phyloP scores from a whole-genome alignment of 1,284 basidiomycete species.

The Boletus mariae region DNA sequence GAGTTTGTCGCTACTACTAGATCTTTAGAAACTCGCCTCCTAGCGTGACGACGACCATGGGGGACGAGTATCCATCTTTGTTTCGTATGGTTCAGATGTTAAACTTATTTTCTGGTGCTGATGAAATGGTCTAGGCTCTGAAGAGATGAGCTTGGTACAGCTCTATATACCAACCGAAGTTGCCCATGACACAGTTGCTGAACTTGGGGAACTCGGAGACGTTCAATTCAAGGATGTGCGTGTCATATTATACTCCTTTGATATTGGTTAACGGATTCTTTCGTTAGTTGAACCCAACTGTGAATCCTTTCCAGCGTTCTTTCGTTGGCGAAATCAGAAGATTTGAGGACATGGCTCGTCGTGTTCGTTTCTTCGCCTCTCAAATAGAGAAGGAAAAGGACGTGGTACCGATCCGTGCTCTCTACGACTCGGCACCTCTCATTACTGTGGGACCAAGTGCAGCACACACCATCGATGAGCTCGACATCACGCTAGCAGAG shows the following conservation, averaged over 20 bases:
- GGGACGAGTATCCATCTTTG: slow-evolving; percentile 77
- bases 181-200: slow-evolving; percentile 93
- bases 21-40: slow-evolving; percentile 3
- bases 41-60: slow-evolving; percentile 39
- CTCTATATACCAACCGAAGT: slow-evolving; percentile 98
- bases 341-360: slow-evolving; percentile 93
- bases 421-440: slow-evolving; percentile 79
- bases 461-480: slow-evolving; percentile 91
- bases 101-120: background rate
- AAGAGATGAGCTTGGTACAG: slow-evolving; percentile 97
- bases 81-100: slow-evolving; percentile 54
- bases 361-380: slow-evolving; percentile 84
- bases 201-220: slow-evolving; percentile 92
- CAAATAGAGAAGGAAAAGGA: slow-evolving; percentile 89
- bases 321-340: slow-evolving; percentile 95
- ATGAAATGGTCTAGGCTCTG: slow-evolving; percentile 62
- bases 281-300: slow-evolving; percentile 82
- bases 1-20: background rate
- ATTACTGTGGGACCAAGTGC: slow-evolving; percentile 86
- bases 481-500: slow-evolving; percentile 84
- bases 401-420: slow-evolving; percentile 74
- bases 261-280: slow-evolving; percentile 4
- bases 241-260: slow-evolving; percentile 9
- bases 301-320: slow-evolving; percentile 98
- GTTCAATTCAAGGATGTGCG: slow-evolving; percentile 97